Percentiles rank a stretch among this genome's conserved stretches.
Conservation (phyloP, 2,329 filamentous ascomycete species). For the Colletotrichum liaoningense region DNA sequence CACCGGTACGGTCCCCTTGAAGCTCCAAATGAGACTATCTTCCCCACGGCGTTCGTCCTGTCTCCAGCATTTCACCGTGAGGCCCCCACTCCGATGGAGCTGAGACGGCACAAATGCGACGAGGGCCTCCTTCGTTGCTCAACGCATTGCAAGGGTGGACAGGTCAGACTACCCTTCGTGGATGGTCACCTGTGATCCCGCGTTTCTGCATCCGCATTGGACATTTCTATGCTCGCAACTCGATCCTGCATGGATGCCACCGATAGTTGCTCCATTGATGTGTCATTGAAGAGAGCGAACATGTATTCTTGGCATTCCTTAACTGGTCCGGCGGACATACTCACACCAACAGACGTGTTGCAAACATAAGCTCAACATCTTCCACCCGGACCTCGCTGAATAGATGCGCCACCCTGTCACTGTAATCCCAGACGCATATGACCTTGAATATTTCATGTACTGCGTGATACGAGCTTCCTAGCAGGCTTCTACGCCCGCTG, state of each 20-base stretch:
- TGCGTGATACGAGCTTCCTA: neutral
- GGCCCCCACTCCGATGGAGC: conserved; percentile 2
- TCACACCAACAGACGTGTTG: neutral
- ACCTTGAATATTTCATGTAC: neutral
- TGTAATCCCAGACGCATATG: neutral
- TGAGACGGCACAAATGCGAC: conserved; percentile 8
- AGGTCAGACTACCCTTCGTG: conserved; percentile 3
- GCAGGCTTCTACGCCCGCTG: neutral
- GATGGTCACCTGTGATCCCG: conserved; percentile 29
- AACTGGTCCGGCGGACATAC: neutral
- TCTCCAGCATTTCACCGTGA: neutral
- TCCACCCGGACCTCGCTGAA: neutral
- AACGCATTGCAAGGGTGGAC: neutral
- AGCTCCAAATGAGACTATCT: neutral
- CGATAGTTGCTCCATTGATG: neutral
- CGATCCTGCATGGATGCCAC: neutral
- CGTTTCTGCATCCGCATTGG: neutral
- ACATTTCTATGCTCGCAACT: neutral
- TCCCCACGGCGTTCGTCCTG: neutral
- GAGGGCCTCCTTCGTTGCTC: neutral
- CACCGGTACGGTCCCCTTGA: neutral
- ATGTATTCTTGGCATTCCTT: neutral
- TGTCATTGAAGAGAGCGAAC: neutral
- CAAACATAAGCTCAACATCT: neutral
- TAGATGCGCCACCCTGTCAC: neutral